Conservation (phyloP, 371 early-diverging fungal genomes). For the Umbelopsis sp. region DNA sequence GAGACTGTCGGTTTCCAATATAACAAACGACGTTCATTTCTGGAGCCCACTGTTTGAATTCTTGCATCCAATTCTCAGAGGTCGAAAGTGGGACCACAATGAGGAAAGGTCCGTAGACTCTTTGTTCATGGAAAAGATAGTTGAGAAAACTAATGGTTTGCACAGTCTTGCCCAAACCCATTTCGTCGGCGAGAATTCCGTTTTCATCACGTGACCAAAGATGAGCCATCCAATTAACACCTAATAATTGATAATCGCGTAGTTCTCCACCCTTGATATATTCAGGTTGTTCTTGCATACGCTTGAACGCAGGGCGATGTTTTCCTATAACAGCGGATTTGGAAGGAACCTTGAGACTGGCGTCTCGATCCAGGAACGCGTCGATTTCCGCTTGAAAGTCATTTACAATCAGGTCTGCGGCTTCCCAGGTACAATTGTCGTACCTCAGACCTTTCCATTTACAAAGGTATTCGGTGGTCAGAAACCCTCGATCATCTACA, state of each 20-base stretch:
- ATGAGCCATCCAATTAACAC: constrained; percentile 81
- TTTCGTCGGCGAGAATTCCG: constrained; percentile 92
- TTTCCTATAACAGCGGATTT: constrained; percentile 30
- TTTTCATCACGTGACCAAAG: constrained; percentile 65
- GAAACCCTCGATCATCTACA: constrained; percentile 37
- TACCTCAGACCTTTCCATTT: constrained; percentile 51
- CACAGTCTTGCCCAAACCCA: constrained; percentile 92
- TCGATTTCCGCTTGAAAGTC: constrained; percentile 44
- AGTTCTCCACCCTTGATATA: constrained; percentile 69
- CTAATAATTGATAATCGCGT: constrained; percentile 85
- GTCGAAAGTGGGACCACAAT: constrained; percentile 87
- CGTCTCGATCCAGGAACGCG: constrained; percentile 36
- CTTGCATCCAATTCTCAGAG: constrained; percentile 82
- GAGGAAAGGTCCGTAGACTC: constrained; percentile 72
- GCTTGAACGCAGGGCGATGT: constrained; percentile 32
- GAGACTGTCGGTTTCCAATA: constrained; percentile 49
- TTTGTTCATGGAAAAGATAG: constrained; percentile 49
- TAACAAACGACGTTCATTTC: constrained; percentile 62
- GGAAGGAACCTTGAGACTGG: constrained; percentile 32
- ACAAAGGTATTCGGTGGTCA: constrained; percentile 39
- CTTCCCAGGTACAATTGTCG: constrained; percentile 46
- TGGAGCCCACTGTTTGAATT: constrained; percentile 82
- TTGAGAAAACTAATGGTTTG: constrained; percentile 82
- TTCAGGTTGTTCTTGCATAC: constrained; percentile 65
- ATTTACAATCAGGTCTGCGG: constrained; percentile 4